Base-by-base conservation (phyloP, 208 protist species). In the Acanthamoeba polyphaga region DNA sequence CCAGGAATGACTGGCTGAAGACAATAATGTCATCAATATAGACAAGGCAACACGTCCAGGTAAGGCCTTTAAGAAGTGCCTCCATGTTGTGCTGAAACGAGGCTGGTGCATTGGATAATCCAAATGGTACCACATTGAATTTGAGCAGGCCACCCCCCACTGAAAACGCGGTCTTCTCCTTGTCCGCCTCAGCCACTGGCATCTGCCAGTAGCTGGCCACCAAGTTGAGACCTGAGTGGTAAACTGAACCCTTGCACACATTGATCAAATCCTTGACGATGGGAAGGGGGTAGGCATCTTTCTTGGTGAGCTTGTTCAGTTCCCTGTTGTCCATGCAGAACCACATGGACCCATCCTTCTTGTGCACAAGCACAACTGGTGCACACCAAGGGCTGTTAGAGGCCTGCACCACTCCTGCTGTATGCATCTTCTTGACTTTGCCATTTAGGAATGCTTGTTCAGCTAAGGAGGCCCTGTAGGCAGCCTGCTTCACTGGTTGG, bases 271-370 rank as follows among this genome's bases (percentile, higher is more conserved):
- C 94, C 17, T n/a, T 27, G 8, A 95, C 95, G 15, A 55, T 7
- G 7, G 76, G 94, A 27, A 95, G 43, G 3, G 94, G 94, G 72
- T 95, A 95, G 8, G 34, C 49, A 90, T 95, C 88, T 38, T 90
- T 82, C 88, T 95, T 95, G 10, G 92, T 95, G 34, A 95, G 43
- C 2, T 3, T 13, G 64, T 95, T 95, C n/a, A 95, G 72, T 8
- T 38, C 74, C 5, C 13, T 60, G 53, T 95, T 95, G 43, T 95
- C 64, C 2, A 95, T 51, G 34, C 46, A 93, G 34, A 93, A 93
- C 49, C 88, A 3, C 55, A 82, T 6, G 13, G 58, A 76, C 43
- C 88, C 84, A 70, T 90, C 84, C 58, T 90, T 90, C 62, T 90
- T 90, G 3, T 3, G n/a, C 3, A 22, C 22, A 17, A 90, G 38